phyloP scores from a whole-genome alignment of 805 yeast species.

The Candida caryicola region DNA sequence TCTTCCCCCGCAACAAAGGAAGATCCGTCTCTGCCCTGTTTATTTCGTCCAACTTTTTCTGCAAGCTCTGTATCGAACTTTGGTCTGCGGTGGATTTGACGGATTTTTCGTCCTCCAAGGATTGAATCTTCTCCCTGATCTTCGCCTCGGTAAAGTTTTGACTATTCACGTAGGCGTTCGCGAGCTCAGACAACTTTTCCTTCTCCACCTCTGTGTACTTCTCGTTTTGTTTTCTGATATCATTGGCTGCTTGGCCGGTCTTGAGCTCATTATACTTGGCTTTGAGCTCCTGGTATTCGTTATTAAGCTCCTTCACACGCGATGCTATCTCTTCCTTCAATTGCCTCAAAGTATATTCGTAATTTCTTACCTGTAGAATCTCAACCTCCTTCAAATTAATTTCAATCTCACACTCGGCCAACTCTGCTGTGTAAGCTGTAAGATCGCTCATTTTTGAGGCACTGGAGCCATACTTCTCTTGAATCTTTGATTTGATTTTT shows the following conservation, averaged over 20 bases:
- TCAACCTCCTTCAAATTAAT: conserved; percentile 13
- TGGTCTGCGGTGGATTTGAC: conserved; percentile 37
- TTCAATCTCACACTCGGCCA: conserved; percentile 16
- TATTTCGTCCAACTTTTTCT: conserved; percentile 32
- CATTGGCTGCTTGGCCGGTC: conserved; percentile 38
- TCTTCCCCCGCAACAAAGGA: conserved; percentile 32
- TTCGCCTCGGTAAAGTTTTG: conserved; percentile 36
- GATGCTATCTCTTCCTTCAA: conserved; percentile 25
- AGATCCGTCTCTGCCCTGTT: conserved; percentile 32
- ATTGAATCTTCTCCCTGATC: conserved; percentile 39
- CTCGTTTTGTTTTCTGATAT: conserved; percentile 32
- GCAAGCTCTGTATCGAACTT: conserved; percentile 40
- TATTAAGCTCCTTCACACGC: conserved; percentile 23
- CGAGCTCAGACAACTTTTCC: conserved; percentile 37
- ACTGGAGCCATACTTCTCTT: conserved; percentile 15
- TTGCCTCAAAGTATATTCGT: conserved; percentile 20
- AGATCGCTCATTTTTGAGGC: conserved; percentile 19
- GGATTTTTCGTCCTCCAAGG: conserved; percentile 46
- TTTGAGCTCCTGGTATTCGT: conserved; percentile 33
- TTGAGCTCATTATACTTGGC: conserved; percentile 37
- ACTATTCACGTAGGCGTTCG: conserved; percentile 32
- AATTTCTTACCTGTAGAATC: conserved; percentile 18
- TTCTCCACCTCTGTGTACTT: conserved; percentile 39
- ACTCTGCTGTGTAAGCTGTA: conserved; percentile 21
- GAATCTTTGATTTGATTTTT: conserved; percentile 26